phyloP scores from a whole-genome alignment of 78 protist genomes.

The Emiliania huxleyi region DNA sequence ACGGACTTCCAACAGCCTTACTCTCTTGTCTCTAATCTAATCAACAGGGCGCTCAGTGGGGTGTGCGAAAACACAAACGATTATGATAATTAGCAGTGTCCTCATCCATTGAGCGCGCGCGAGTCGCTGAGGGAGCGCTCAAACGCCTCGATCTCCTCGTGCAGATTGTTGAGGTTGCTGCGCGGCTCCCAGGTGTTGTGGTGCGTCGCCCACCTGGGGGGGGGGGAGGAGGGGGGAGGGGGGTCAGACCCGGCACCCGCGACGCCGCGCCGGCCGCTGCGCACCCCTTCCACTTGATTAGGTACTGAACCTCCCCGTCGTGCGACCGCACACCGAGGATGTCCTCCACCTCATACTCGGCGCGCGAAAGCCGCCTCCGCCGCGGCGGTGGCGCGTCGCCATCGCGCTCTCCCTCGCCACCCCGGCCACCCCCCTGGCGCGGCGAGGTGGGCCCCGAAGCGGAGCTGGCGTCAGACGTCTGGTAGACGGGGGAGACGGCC shows the following conservation, averaged over 20 bases:
- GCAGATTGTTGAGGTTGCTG: not conserved
- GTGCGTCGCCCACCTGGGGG: not conserved
- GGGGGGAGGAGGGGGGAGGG: not conserved
- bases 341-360: not conserved
- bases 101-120: too few species aligned
- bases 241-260: not conserved
- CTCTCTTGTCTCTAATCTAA: too few species aligned
- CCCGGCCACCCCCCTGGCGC: not conserved
- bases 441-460: not conserved
- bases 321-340: not conserved
- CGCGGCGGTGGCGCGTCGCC: not conserved
- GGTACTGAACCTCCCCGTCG: not conserved
- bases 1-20: too few species aligned
- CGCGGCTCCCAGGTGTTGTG: not conserved
- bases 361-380: not conserved
- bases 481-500: not conserved
- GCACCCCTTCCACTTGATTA: not conserved
- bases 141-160: not conserved
- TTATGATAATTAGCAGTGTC: too few species aligned
- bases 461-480: not conserved
- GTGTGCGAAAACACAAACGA: too few species aligned
- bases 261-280: not conserved
- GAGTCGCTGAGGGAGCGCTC: not conserved
- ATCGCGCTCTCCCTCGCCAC: not conserved
- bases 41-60: too few species aligned